A percentile compares a stretch with the other conserved stretches of the same genome.
Evolutionary conservation across 345 rosid genomes (phyloP).

Genomic region (Euclidium syriacum): DNA sequence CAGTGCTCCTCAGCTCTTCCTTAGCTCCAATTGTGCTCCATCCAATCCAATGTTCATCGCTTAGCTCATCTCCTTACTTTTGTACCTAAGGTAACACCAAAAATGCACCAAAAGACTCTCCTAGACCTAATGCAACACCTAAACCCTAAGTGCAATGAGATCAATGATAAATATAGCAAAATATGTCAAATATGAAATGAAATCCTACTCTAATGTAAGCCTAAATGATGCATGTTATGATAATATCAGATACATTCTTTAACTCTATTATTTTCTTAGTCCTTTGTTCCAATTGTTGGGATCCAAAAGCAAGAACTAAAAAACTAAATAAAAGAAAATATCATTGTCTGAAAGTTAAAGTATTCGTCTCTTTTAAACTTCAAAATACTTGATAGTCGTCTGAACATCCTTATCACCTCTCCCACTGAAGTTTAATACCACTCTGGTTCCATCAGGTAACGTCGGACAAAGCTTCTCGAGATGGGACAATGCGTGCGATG

Average conservation of each 20-base stretch:
- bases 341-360: neutral
- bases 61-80: no score
- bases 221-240: no score
- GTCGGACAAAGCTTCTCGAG: slow-evolving; percentile 86
- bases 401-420: slow-evolving; percentile 96
- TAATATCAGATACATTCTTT: slow-evolving; percentile 3
- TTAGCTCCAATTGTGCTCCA: no score
- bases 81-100: no score
- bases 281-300: neutral
- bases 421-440: slow-evolving; percentile 88
- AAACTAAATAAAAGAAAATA: neutral
- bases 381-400: slow-evolving; percentile 66
- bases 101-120: no score
- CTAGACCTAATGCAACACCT: no score
- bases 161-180: no score
- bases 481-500: slow-evolving; percentile 83
- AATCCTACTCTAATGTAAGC: no score
- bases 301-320: neutral
- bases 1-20: no score
- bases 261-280: neutral
- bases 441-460: slow-evolving; percentile 56
- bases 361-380: slow-evolving; percentile 32
- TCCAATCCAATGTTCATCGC: no score
- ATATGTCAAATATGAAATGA: no score
- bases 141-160: no score